These are phyloP conservation scores for Mentha longifolia DNA, from an alignment of 257 asterid species.

Conservation along the genomic window DNA sequence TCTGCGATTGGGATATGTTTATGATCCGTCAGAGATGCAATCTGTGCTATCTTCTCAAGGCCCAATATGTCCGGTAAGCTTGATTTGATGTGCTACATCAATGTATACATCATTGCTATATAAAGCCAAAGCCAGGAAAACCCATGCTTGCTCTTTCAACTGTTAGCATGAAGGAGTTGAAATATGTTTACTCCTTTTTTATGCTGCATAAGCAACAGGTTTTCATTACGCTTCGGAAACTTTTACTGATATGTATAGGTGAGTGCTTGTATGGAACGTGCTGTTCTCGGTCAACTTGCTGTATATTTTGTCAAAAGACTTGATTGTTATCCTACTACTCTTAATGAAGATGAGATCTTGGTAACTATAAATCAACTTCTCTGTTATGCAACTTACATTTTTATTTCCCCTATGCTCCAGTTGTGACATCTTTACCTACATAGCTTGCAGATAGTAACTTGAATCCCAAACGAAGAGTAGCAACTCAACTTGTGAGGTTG, in stretches of 20 bases:
- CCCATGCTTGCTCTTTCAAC: slow-evolving; percentile 29
- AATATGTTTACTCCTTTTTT: slow-evolving; percentile 12
- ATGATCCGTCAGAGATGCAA: slow-evolving; percentile 91
- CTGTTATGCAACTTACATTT: not conserved
- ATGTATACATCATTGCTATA: not conserved
- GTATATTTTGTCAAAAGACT: slow-evolving; percentile 72
- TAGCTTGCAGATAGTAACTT: slow-evolving; percentile 73
- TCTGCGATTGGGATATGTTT: slow-evolving; percentile 89
- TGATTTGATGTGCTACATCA: slow-evolving; percentile 12
- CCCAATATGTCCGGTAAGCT: slow-evolving; percentile 91
- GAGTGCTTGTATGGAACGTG: slow-evolving; percentile 94
- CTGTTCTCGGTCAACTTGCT: slow-evolving; percentile 90
- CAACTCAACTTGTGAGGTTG: slow-evolving; percentile 83
- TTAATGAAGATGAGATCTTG: slow-evolving; percentile 80
- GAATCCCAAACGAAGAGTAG: slow-evolving; percentile 82
- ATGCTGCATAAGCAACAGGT: slow-evolving; percentile 13
- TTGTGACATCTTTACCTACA: slow-evolving; percentile 32
- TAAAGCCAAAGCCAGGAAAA: slow-evolving; percentile 9
- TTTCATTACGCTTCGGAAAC: slow-evolving; percentile 23
- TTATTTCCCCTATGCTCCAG: slow-evolving; percentile 20
- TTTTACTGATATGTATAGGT: slow-evolving; percentile 51
- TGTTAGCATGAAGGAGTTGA: not conserved
- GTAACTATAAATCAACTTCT: slow-evolving; percentile 47
- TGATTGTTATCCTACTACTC: slow-evolving; percentile 79
- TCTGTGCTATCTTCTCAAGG: slow-evolving; percentile 94